phyloP scores from a whole-genome alignment of 176 grass and related monocot species.

The Avena atlantica region DNA sequence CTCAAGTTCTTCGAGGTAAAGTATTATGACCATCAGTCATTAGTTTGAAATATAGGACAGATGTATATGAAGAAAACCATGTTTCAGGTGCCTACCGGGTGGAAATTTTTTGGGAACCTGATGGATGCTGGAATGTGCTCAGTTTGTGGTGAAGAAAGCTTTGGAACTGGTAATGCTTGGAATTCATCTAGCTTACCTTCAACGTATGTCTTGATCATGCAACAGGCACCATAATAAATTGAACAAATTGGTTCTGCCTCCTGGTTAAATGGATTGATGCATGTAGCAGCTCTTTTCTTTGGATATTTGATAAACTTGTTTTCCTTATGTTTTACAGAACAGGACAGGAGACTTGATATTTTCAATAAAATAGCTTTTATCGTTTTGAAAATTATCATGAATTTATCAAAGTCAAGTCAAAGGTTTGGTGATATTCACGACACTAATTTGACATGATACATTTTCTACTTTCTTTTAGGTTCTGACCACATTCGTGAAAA shows the following conservation, averaged over 20 bases:
- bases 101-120: constrained; percentile 99
- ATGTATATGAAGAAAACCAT: constrained; percentile 38
- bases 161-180: constrained; percentile 86
- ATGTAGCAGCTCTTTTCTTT: not conserved
- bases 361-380: not conserved
- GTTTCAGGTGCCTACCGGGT: constrained; percentile 95
- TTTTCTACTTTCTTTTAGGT: constrained; percentile 54
- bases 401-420: constrained; percentile 13
- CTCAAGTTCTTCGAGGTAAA: constrained; percentile 98
- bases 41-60: not conserved
- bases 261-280: constrained; percentile 22
- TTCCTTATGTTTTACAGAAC: constrained; percentile 10
- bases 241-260: constrained; percentile 5
- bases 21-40: constrained; percentile 22
- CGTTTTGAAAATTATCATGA: not conserved
- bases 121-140: constrained; percentile 99
- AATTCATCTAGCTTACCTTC: constrained; percentile 1
- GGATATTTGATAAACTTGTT: not conserved
- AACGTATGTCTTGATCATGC: not conserved
- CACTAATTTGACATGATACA: constrained; percentile 7
- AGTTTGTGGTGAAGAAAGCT: constrained; percentile 99
- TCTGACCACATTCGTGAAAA: constrained; percentile 99
- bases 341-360: not conserved
- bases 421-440: not conserved
- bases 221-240: not conserved